Evolutionary conservation across 805 yeast species (phyloP), one percentile per base, ranked within the genome.

Genomic region (Kluyveromyces nonfermentans): DNA sequence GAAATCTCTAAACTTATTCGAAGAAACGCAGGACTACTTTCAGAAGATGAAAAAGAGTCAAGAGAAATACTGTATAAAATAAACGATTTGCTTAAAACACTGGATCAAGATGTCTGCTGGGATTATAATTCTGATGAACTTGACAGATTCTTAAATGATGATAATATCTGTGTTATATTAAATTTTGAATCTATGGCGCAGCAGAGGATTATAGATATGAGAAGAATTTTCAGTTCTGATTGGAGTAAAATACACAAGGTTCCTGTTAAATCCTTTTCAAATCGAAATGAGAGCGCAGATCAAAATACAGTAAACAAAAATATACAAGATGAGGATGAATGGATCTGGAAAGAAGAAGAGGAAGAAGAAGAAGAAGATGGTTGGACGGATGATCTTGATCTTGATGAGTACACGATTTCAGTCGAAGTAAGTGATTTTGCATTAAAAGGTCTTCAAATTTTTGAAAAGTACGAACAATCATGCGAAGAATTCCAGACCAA

Each of bases 1-100:
- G 64, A 61, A 45, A 35, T 60, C n/a, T 15, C 45, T 6, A 60
- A 55, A 36, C 46, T 50, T 17, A 47, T 59, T 8, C 57, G 51
- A 44, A 41, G 36, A 18, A 53, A 59, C 40, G 52, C 58, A 2
- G 51, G 48, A 10, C 10, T 33, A n/a, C 45, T 55, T 2, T 47
- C 53, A 16, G 48, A 50, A n/a, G 38, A 43, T 14, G 41, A 48
- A 14, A 47, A 50, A 17, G 7, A 42, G 4, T 16, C 39, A 5
- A 54, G 47, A 21, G 40, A 32, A 4, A 33, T 33, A 22, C 37
- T 54, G 5, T n/a, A 17, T 2, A 16, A 35, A 7, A 40, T 54
- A 1, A 53, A 53, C 41, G 30, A 42, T 2, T 33, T 33, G 8
- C 42, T 59, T 5, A 35, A 20, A 16, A 35, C 35, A 5, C 16